A percentile compares a stretch with the other conserved stretches of the same genome.
Conservation (phyloP, 139 green algal genomes). For the Chlorella sp. region DNA sequence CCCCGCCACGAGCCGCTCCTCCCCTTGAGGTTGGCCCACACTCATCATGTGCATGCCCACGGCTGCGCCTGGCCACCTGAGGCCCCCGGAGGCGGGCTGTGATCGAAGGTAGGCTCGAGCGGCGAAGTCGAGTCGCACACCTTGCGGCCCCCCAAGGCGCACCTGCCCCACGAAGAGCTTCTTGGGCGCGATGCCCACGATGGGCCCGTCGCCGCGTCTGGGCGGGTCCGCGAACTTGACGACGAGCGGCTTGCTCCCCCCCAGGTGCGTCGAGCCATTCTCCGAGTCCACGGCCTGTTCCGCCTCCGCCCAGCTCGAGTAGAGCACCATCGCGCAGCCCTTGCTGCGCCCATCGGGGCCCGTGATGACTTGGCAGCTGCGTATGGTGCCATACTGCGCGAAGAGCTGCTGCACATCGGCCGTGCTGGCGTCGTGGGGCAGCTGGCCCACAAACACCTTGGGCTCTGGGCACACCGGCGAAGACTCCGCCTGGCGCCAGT, state of each 20-base stretch:
- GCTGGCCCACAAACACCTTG: conserved; percentile 57
- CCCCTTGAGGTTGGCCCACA: too few relatives aligned
- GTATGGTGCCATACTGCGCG: conserved; percentile 58
- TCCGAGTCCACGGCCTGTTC: conserved; percentile 61
- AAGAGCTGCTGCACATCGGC: conserved; percentile 69
- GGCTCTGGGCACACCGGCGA: neutral
- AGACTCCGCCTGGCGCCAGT: neutral
- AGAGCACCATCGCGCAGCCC: conserved; percentile 83
- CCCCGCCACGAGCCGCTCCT: too few relatives aligned
- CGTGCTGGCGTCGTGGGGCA: conserved; percentile 49
- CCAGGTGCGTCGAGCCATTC: conserved; percentile 54
- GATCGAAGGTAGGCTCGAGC: too few relatives aligned
- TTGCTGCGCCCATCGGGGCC: conserved; percentile 57
- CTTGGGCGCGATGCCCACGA: conserved; percentile 68
- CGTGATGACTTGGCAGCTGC: conserved; percentile 59
- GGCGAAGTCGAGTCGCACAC: too few relatives aligned
- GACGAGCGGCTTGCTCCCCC: conserved; percentile 47
- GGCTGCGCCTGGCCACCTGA: too few relatives aligned
- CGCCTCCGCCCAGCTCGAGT: conserved; percentile 49
- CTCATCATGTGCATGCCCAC: too few relatives aligned
- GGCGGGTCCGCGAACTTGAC: conserved; percentile 82
- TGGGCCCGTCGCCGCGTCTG: conserved; percentile 30
- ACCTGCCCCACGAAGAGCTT: conserved; percentile 89
- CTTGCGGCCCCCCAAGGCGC: neutral
- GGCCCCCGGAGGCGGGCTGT: too few relatives aligned